phyloP scores from a whole-genome alignment of 106 monocot genomes.

The Apostasia ramifera region DNA sequence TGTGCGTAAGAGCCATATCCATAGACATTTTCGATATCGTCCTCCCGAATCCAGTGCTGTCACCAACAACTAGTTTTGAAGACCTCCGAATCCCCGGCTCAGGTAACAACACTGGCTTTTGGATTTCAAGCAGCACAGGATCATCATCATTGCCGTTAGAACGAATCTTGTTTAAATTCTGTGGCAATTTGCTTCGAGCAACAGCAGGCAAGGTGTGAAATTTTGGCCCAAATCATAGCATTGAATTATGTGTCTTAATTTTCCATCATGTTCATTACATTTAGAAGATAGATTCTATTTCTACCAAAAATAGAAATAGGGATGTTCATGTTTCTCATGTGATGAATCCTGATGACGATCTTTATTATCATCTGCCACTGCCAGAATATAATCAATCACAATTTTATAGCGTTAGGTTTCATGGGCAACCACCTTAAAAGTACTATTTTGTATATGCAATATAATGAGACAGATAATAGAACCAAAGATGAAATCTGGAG shows the following conservation, averaged over 20 bases:
- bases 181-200: slow-evolving; percentile 55
- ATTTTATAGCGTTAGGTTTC: background rate
- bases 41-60: slow-evolving; percentile 81
- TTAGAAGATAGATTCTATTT: no score
- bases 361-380: slow-evolving; percentile 59
- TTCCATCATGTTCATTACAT: no score
- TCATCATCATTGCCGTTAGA: slow-evolving; percentile 41
- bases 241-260: no score
- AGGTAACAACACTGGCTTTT: slow-evolving; percentile 16
- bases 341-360: slow-evolving; percentile 38
- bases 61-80: slow-evolving; percentile 27
- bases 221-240: no score
- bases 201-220: slow-evolving; percentile 38
- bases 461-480: background rate
- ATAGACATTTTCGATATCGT: slow-evolving; percentile 90
- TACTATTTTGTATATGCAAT: background rate
- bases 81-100: slow-evolving; percentile 21
- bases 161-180: slow-evolving; percentile 20
- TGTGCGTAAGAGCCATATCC: slow-evolving; percentile 92
- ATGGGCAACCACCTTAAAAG: background rate
- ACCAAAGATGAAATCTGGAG: background rate
- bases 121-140: slow-evolving; percentile 18
- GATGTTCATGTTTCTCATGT: slow-evolving; percentile 37
- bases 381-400: slow-evolving; percentile 5
- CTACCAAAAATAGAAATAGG: no score